phyloP scores from a whole-genome alignment of 2,329 filamentous ascomycete genomes.

The Ophiostoma ulmi region DNA sequence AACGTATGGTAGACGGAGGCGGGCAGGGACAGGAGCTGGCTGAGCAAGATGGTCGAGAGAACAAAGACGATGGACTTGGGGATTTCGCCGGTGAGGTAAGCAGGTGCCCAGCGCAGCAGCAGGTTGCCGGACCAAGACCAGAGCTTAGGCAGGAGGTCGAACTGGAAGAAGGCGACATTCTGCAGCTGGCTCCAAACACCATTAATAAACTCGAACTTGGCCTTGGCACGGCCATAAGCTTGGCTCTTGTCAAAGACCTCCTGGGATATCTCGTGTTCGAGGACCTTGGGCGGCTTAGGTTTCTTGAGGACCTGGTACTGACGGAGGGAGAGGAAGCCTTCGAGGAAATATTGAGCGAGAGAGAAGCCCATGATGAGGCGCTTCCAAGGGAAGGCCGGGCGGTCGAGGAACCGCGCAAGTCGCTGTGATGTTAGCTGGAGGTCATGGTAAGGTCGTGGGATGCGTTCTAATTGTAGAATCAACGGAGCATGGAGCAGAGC shows the following conservation, averaged over 20 bases:
- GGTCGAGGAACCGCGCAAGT: constrained; percentile 81
- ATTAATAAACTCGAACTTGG: constrained; percentile 76
- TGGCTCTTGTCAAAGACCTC: constrained; percentile 93
- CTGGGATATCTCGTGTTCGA: constrained; percentile 81
- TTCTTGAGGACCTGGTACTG: constrained; percentile 84
- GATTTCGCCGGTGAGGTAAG: constrained; percentile 83
- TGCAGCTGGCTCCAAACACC: constrained; percentile 82
- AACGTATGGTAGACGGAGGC: constrained; percentile 89
- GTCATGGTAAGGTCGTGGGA: background rate
- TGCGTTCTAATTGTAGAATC: background rate
- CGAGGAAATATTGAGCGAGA: constrained; percentile 82
- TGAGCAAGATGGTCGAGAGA: constrained; percentile 76
- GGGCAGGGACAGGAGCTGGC: constrained; percentile 73
- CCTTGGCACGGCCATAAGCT: constrained; percentile 93
- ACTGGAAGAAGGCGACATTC: constrained; percentile 84
- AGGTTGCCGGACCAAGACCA: constrained; percentile 77
- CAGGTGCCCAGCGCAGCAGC: constrained; percentile 68
- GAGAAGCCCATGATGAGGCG: constrained; percentile 92
- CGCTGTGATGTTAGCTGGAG: constrained; percentile 40
- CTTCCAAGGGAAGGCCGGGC: constrained; percentile 95
- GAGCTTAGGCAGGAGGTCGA: constrained; percentile 82
- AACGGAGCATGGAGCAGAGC: background rate
- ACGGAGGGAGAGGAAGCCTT: constrained; percentile 80
- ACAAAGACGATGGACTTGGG: constrained; percentile 90
- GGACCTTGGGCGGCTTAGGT: constrained; percentile 75